These are phyloP conservation scores for Trichomonascaceae sp. DNA, from an alignment of 1,139 yeast species.

Conservation along the genomic window DNA sequence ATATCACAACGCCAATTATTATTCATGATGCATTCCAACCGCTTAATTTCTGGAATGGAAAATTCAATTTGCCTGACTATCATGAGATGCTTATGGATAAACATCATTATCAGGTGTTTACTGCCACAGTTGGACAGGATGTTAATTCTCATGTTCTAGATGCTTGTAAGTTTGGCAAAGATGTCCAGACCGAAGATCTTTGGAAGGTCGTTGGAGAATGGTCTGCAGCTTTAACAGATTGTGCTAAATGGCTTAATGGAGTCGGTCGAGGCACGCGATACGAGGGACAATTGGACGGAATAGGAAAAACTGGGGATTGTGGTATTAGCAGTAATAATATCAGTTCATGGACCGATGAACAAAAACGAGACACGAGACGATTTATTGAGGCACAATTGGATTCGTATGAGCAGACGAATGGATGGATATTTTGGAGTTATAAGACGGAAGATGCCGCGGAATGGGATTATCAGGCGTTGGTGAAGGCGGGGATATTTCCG, in stretches of 20 bases:
- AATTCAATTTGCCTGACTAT: conserved; percentile 38
- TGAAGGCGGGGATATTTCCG: conserved; percentile 63
- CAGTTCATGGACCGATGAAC: conserved; percentile 54
- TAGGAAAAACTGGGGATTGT: conserved; percentile 59
- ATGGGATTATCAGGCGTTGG: conserved; percentile 72
- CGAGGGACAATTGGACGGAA: conserved; percentile 54
- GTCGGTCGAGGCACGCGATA: conserved; percentile 83
- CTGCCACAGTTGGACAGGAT: conserved; percentile 51
- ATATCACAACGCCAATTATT: conserved; percentile 47
- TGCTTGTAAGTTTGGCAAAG: conserved; percentile 60
- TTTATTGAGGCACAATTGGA: conserved; percentile 88
- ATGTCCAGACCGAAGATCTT: conserved; percentile 48
- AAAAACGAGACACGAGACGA: conserved; percentile 53
- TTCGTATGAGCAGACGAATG: conserved; percentile 64
- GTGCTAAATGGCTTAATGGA: conserved; percentile 89
- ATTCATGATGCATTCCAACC: conserved; percentile 71
- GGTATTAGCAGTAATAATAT: conserved; percentile 45
- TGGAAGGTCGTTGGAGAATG: conserved; percentile 88
- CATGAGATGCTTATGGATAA: conserved; percentile 78
- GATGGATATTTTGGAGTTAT: conserved; percentile 91
- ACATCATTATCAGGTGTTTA: conserved; percentile 87
- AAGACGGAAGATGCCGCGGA: conserved; percentile 80
- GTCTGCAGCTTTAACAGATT: conserved; percentile 91
- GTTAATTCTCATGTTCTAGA: conserved; percentile 52
- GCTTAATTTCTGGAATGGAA: conserved; percentile 58